Evolutionary conservation across 768 basidiomycete species (phyloP).

Genomic region (Suillus bovinus): DNA sequence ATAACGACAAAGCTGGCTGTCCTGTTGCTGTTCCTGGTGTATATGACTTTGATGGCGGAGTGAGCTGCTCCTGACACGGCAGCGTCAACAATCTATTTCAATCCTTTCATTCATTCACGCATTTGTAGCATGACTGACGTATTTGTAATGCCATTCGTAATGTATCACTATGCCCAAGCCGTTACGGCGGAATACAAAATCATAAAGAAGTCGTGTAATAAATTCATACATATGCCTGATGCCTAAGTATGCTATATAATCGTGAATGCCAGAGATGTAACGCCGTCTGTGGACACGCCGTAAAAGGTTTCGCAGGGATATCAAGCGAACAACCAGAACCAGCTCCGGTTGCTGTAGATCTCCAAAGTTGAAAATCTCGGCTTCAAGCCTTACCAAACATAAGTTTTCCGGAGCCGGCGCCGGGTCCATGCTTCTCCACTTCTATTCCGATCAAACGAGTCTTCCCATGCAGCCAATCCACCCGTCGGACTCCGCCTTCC

Average conservation of each 20-base stretch:
- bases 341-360: background rate
- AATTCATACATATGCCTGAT: conserved; percentile 5
- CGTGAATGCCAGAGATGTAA: background rate
- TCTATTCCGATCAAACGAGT: conserved; percentile 62
- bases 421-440: conserved; percentile 45
- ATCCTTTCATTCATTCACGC: background rate
- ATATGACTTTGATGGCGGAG: conserved; percentile 45
- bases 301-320: background rate
- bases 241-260: background rate
- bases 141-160: background rate
- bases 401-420: conserved; percentile 45
- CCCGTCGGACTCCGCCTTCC: conserved; percentile 65
- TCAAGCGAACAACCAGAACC: background rate
- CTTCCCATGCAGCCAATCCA: conserved; percentile 68
- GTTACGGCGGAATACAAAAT: conserved; percentile 1
- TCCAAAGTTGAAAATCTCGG: background rate
- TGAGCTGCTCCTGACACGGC: conserved; percentile 33
- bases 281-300: background rate
- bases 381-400: conserved; percentile 46
- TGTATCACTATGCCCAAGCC: conserved; percentile 2
- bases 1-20: conserved; percentile 47
- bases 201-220: conserved; percentile 4
- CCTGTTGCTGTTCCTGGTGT: conserved; percentile 43
- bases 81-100: background rate
- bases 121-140: background rate